Conservation (phyloP, 331 rosid species). For the Spiraea crenata region DNA sequence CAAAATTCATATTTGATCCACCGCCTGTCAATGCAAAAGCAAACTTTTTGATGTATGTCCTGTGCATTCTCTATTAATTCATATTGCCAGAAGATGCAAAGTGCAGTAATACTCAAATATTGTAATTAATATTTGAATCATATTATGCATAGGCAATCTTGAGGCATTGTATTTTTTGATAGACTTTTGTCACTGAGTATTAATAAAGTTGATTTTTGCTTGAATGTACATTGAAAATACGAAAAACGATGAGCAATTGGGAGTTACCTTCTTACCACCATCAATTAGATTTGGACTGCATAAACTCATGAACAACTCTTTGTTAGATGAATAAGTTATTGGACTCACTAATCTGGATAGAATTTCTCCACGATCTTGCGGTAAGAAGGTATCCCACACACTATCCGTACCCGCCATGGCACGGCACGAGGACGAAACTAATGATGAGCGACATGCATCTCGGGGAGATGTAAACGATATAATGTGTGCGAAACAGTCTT, state of each 20-base stretch:
- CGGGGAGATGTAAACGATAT: slow-evolving; percentile 46
- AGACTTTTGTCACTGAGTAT: too few relatives aligned
- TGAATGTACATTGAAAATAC: too few relatives aligned
- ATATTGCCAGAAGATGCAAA: slow-evolving; percentile 3
- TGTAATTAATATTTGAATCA: slow-evolving; percentile 8
- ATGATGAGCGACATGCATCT: slow-evolving; percentile 37
- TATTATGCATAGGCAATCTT: slow-evolving; percentile 5
- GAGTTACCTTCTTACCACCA: slow-evolving; percentile 33
- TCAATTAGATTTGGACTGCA: slow-evolving; percentile 49
- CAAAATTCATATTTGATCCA: slow-evolving; percentile 75
- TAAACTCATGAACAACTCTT: slow-evolving; percentile 38
- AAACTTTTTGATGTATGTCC: slow-evolving; percentile 8
- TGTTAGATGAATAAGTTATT: slow-evolving; percentile 34
- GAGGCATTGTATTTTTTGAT: neutral
- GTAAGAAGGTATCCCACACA: slow-evolving; percentile 50
- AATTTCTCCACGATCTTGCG: slow-evolving; percentile 30
- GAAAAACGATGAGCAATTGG: too few relatives aligned
- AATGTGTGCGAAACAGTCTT: slow-evolving; percentile 50
- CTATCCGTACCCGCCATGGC: slow-evolving; percentile 41
- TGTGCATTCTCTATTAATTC: neutral
- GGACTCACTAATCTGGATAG: slow-evolving; percentile 41
- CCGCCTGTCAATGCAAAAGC: slow-evolving; percentile 61
- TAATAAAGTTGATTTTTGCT: too few relatives aligned
- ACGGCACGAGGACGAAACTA: slow-evolving; percentile 24
- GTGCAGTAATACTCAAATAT: slow-evolving; percentile 6